Conservation (phyloP, 75 land plant species). For the Pseudotsuga menziesii region DNA sequence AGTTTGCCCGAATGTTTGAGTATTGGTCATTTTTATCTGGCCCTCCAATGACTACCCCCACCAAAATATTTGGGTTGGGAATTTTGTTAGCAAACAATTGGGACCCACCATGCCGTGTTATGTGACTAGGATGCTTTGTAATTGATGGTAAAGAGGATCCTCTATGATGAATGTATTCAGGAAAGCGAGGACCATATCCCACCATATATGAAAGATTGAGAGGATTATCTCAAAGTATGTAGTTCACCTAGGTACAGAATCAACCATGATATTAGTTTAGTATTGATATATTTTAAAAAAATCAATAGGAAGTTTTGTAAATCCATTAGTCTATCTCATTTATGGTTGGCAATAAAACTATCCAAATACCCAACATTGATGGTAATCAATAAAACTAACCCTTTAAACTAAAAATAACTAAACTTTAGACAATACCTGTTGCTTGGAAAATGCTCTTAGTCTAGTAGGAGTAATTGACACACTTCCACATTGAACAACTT, state of each 20-base stretch:
- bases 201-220: constrained; percentile 82
- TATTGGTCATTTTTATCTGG: constrained; percentile 47
- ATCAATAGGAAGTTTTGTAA: neutral
- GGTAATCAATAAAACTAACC: too few relatives aligned
- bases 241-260: constrained; percentile 62
- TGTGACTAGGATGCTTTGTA: constrained; percentile 35
- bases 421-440: too few relatives aligned
- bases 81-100: constrained; percentile 40
- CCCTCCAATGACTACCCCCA: constrained; percentile 82
- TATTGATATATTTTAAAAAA: neutral
- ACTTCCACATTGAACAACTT: constrained; percentile 44
- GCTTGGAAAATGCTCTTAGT: constrained; percentile 47
- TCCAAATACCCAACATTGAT: too few relatives aligned
- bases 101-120: constrained; percentile 61
- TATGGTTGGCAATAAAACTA: too few relatives aligned
- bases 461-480: constrained; percentile 13
- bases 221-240: constrained; percentile 86
- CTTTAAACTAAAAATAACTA: too few relatives aligned
- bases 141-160: constrained; percentile 73
- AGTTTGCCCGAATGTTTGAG: constrained; percentile 53
- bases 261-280: neutral
- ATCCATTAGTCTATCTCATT: too few relatives aligned
- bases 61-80: constrained; percentile 72
- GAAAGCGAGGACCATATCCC: constrained; percentile 70
- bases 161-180: constrained; percentile 77